These are phyloP conservation scores for Alectoria sarmentosa DNA, from an alignment of 495 filamentous ascomycete genomes.

Conservation along the genomic window DNA sequence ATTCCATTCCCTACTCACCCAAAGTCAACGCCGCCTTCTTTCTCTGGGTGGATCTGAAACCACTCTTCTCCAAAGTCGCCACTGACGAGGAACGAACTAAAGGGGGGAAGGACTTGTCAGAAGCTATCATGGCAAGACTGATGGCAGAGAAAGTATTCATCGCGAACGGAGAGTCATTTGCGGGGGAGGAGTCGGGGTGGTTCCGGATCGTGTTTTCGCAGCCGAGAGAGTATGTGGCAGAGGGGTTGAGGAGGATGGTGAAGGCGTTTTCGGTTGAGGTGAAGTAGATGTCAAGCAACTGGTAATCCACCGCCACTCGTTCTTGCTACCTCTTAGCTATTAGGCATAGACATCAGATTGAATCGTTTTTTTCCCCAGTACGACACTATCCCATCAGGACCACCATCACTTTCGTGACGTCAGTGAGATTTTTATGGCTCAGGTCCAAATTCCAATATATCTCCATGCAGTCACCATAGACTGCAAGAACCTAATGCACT, in stretches of 20 bases:
- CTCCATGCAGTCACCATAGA: too few species aligned
- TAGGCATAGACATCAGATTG: too few species aligned
- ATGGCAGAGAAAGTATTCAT: conserved; percentile 40
- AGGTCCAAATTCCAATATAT: too few species aligned
- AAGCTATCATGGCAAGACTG: conserved; percentile 32
- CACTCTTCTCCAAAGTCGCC: conserved; percentile 24
- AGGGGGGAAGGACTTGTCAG: conserved; percentile 18
- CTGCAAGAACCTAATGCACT: too few species aligned
- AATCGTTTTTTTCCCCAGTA: too few species aligned
- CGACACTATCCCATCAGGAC: too few species aligned
- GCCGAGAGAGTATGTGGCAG: conserved; percentile 31
- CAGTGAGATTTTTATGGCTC: too few species aligned
- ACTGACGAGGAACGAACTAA: conserved; percentile 26
- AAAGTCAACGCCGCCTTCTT: conserved; percentile 51
- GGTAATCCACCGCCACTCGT: too few species aligned
- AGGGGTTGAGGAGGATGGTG: conserved; percentile 38
- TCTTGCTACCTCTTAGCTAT: too few species aligned
- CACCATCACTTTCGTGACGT: too few species aligned
- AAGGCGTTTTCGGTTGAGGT: not conserved
- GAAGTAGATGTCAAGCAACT: not conserved
- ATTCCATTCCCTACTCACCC: conserved; percentile 24
- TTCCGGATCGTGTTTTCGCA: conserved; percentile 48
- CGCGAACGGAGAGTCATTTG: conserved; percentile 37
- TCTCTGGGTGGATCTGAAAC: conserved; percentile 50
- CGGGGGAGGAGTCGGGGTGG: conserved; percentile 42